Evolutionary conservation across 345 rosid species (phyloP).

Genomic region (Orychophragmus violaceus): DNA sequence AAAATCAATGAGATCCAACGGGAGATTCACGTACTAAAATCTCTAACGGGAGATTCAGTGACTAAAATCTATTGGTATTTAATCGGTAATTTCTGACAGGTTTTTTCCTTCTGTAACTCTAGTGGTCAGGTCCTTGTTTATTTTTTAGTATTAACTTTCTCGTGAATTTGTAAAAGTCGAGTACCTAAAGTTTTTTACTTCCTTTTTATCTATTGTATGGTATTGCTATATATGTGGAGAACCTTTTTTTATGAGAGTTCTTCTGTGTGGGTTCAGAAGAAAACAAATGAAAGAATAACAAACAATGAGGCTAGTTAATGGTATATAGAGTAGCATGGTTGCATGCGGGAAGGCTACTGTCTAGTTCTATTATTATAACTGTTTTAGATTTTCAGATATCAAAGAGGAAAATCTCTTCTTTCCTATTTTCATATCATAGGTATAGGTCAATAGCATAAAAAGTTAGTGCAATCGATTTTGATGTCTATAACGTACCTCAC

Average conservation of each 20-base stretch:
- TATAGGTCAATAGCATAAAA: background rate
- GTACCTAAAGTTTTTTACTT: background rate
- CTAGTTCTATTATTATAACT: constrained; percentile 17
- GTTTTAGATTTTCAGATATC: constrained; percentile 19
- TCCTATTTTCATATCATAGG: constrained; percentile 27
- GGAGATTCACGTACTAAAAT: too few relatives aligned
- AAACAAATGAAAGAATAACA: constrained; percentile 6
- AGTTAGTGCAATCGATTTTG: background rate
- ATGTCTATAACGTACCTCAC: background rate
- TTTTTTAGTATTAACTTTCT: too few relatives aligned
- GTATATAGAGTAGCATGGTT: constrained; percentile 21
- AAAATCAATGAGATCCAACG: too few relatives aligned
- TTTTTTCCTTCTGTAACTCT: too few relatives aligned
- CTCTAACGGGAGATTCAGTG: too few relatives aligned
- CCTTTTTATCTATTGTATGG: background rate
- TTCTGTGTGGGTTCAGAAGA: constrained; percentile 7
- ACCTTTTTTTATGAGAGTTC: background rate
- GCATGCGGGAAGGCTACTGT: constrained; percentile 23
- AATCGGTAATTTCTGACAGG: too few relatives aligned
- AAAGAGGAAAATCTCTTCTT: constrained; percentile 24
- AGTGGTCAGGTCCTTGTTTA: too few relatives aligned
- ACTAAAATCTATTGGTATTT: too few relatives aligned
- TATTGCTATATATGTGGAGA: background rate
- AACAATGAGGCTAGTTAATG: background rate
- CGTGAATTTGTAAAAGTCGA: background rate